Base-by-base conservation (phyloP, 2,329 filamentous ascomycete species). In the Teratosphaeria nubilosa region DNA sequence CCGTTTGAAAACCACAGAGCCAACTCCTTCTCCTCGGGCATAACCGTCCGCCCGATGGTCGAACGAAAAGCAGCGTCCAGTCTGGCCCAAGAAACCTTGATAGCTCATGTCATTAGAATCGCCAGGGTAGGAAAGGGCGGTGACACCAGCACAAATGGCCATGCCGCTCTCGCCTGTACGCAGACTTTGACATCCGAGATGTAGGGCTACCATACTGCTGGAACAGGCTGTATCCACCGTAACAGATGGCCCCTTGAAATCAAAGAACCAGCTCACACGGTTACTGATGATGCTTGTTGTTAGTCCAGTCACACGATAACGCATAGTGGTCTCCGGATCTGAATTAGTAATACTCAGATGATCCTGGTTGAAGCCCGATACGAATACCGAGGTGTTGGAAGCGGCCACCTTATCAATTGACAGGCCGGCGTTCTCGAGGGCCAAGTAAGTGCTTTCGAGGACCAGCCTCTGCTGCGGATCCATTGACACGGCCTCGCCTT, bases 11-110 rank as follows among this genome's bases (percentile, higher is more conserved):
- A 83, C 66, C 0, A 85, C 62, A 0, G 72, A 69, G 0, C 75
- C 75, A 7, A 82, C 67, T 0, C 80, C 81, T 54, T 85, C 82
- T 14, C 78, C 79, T 0, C 80, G 73, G 27, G 73, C 79, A 65
- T 75, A 80, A 5, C 79, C 80, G 62, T 80, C 70, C 0, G 78
- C 80, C 2, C 65, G 62, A 2, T 64, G 68, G 9, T 68, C 65
- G 54, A 70, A 74, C 2, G 66, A 67, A 32, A 31, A 61, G 34
- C 31, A 61, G 59, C 32, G 22, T 14, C 55, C 55, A 16, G 53
- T 32, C 14, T 57, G 45, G 6, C 45, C 41, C 48, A 57, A 45
- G 54, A 59, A 50, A 51, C 52, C 37, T 61, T 60, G 51, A 20
- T 59, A 56, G 24, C 41, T 53, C 58, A 59, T 59, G 11, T 16